A percentile compares a stretch with the other conserved stretches of the same genome.
phyloP scores from a whole-genome alignment of 148 eudicot genomes.

The Rhododendron simsii region DNA sequence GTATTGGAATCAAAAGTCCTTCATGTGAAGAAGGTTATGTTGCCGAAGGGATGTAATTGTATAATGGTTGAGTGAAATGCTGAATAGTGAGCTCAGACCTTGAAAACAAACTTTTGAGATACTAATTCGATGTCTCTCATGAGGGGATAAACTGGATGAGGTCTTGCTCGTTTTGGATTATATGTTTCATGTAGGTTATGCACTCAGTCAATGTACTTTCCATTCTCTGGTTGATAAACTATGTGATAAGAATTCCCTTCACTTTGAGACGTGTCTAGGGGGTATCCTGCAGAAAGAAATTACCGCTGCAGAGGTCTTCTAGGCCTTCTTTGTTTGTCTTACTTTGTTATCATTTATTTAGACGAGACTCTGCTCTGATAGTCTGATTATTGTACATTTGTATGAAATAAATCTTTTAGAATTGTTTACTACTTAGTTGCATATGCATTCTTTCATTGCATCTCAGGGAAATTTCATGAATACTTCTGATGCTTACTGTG shows the following conservation, averaged over 20 bases:
- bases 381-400: background rate
- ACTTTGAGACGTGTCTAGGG: constrained; percentile 20
- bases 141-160: constrained; percentile 37
- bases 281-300: constrained; percentile 10
- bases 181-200: constrained; percentile 42
- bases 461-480: too few relatives aligned
- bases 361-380: background rate
- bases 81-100: constrained; percentile 39
- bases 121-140: constrained; percentile 33
- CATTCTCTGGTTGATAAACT: constrained; percentile 34
- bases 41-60: constrained; percentile 34
- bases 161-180: constrained; percentile 36
- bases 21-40: constrained; percentile 27
- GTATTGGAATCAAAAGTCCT: background rate
- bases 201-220: constrained; percentile 18
- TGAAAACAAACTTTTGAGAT: constrained; percentile 29
- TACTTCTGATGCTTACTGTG: background rate
- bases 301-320: background rate
- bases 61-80: constrained; percentile 53
- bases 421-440: background rate
- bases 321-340: background rate
- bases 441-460: background rate
- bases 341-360: background rate
- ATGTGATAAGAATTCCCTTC: constrained; percentile 23
- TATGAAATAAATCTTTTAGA: background rate